phyloP scores from a whole-genome alignment of 805 yeast species.

The Pichia insulana region DNA sequence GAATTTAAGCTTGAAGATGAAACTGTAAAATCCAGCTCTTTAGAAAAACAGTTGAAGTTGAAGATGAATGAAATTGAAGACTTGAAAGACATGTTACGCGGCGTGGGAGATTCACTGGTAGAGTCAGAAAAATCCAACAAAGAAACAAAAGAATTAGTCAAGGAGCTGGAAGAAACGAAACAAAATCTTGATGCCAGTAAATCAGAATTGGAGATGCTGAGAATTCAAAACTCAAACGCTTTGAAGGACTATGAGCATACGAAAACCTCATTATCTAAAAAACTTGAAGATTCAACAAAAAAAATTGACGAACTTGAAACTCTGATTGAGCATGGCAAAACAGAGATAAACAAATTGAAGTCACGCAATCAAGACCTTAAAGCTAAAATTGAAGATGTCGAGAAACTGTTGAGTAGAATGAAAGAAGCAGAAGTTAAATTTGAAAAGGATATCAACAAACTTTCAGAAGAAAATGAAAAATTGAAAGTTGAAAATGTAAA shows the following conservation, averaged over 20 bases:
- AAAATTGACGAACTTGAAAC: constrained; percentile 16
- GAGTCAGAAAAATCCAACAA: constrained; percentile 38
- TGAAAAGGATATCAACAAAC: constrained; percentile 21
- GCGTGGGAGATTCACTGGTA: constrained; percentile 74
- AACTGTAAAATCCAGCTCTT: constrained; percentile 10
- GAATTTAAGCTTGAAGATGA: constrained; percentile 7
- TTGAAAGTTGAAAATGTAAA: constrained; percentile 26
- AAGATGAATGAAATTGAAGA: constrained; percentile 58
- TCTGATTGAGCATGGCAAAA: constrained; percentile 12
- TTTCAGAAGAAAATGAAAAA: constrained; percentile 31
- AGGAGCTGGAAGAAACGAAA: constrained; percentile 2
- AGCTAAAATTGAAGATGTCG: neutral
- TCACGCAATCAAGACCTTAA: constrained; percentile 12
- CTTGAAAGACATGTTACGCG: constrained; percentile 66
- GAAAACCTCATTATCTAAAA: constrained; percentile 20
- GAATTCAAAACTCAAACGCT: constrained; percentile 30
- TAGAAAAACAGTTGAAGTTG: constrained; percentile 27
- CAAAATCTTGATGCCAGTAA: constrained; percentile 8
- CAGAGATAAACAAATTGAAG: constrained; percentile 15
- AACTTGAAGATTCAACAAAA: constrained; percentile 14
- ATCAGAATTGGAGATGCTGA: constrained; percentile 24
- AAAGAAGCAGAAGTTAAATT: constrained; percentile 27
- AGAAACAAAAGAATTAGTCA: constrained; percentile 2
- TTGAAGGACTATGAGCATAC: constrained; percentile 29
- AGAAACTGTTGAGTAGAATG: constrained; percentile 12